phyloP scores from a whole-genome alignment of 2,329 filamentous ascomycete genomes.

The Pseudogymnoascus sp. region DNA sequence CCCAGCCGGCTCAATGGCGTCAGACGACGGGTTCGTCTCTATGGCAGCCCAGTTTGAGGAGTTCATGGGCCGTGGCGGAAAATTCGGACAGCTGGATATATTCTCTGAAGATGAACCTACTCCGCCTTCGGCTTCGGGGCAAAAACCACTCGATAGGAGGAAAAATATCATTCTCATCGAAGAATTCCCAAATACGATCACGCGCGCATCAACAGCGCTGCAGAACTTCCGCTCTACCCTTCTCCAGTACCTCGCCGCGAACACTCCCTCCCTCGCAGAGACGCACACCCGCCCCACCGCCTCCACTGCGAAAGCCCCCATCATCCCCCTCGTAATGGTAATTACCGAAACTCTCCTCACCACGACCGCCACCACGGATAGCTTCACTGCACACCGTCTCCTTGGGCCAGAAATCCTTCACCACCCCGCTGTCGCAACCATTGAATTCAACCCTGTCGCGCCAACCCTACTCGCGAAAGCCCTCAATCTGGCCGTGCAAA shows the following conservation, averaged over 20 bases:
- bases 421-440: constrained; percentile 68
- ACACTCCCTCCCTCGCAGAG: constrained; percentile 49
- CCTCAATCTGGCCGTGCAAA: constrained; percentile 71
- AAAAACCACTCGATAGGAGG: constrained; percentile 23
- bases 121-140: constrained; percentile 24
- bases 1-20: constrained; percentile 54
- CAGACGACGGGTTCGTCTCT: constrained; percentile 54
- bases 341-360: constrained; percentile 86
- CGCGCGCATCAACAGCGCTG: constrained; percentile 55
- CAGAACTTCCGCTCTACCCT: constrained; percentile 69
- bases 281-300: constrained; percentile 31
- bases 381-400: constrained; percentile 84
- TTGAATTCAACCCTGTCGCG: constrained; percentile 91
- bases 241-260: constrained; percentile 64
- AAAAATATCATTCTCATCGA: constrained; percentile 65
- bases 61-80: constrained; percentile 74
- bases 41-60: constrained; percentile 81
- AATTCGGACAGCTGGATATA: constrained; percentile 64
- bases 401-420: constrained; percentile 79
- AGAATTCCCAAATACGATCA: constrained; percentile 73
- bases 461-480: constrained; percentile 80
- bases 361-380: constrained; percentile 76
- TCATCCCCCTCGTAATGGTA: constrained; percentile 75
- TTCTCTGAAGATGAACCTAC: constrained; percentile 24
- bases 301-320: constrained; percentile 32